phyloP scores from a whole-genome alignment of 179 eudicot species.

The Actinidia arguta region DNA sequence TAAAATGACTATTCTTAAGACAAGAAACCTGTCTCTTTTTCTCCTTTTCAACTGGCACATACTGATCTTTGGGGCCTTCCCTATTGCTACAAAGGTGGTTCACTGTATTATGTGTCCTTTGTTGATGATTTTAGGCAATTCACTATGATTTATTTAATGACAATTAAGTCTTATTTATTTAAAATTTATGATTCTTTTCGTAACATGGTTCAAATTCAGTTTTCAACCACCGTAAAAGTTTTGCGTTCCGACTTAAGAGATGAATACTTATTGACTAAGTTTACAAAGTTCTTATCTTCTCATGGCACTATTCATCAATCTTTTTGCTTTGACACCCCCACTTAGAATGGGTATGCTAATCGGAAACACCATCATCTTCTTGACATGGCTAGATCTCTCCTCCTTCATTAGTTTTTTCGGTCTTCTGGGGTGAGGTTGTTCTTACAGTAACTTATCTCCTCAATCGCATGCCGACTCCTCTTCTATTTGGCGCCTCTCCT shows the following conservation, averaged over 20 bases:
- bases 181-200: too few species aligned
- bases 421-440: not conserved
- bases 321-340: not conserved
- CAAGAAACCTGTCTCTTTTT: not conserved
- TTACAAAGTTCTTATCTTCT: not conserved
- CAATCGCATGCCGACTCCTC: not conserved
- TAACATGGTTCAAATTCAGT: too few species aligned
- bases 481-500: not conserved
- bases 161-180: too few species aligned
- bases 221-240: too few species aligned
- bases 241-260: not conserved
- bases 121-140: too few species aligned
- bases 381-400: not conserved
- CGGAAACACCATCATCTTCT: not conserved
- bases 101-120: too few species aligned
- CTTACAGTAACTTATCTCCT: not conserved
- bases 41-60: not conserved
- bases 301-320: not conserved
- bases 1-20: too few species aligned
- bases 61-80: not conserved
- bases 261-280: not conserved
- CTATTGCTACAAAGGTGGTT: not conserved
- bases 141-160: too few species aligned
- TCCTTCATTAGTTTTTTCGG: not conserved
- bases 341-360: not conserved